Conservation (phyloP, 2,329 filamentous ascomycete genomes). For the Pseudocercospora fijiensis region DNA sequence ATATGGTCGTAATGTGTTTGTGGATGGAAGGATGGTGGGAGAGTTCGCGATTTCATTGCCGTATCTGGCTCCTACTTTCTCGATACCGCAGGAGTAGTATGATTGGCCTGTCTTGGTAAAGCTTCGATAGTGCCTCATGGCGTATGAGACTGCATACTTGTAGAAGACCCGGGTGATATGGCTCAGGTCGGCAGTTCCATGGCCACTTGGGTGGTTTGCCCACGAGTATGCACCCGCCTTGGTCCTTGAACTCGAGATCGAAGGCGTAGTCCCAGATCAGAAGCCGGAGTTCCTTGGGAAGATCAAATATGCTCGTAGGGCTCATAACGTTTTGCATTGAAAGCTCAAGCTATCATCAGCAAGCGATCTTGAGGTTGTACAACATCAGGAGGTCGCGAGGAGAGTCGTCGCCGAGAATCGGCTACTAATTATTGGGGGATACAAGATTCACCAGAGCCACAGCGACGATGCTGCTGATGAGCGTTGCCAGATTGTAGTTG, state of each 20-base stretch:
- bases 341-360: neutral
- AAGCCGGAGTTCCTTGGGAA: constrained; percentile 6
- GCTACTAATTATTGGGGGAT: neutral
- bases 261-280: constrained; percentile 1
- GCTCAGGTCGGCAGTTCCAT: constrained; percentile 19
- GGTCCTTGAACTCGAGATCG: neutral
- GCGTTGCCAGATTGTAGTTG: neutral
- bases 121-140: constrained; percentile 15
- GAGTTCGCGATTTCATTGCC: constrained; percentile 16
- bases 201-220: constrained; percentile 5
- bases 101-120: constrained; percentile 16
- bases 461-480: neutral
- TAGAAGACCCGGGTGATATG: constrained; percentile 20
- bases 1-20: constrained; percentile 16
- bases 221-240: constrained; percentile 1
- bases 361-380: neutral
- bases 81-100: constrained; percentile 18
- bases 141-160: constrained; percentile 18
- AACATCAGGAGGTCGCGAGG: neutral
- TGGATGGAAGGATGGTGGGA: constrained; percentile 2
- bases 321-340: constrained; percentile 46
- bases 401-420: neutral
- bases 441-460: neutral
- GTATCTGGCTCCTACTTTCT: constrained; percentile 20
- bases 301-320: neutral